Evolutionary conservation across 129 eudicot genomes (phyloP).

Genomic region (Escallonia rubra): DNA sequence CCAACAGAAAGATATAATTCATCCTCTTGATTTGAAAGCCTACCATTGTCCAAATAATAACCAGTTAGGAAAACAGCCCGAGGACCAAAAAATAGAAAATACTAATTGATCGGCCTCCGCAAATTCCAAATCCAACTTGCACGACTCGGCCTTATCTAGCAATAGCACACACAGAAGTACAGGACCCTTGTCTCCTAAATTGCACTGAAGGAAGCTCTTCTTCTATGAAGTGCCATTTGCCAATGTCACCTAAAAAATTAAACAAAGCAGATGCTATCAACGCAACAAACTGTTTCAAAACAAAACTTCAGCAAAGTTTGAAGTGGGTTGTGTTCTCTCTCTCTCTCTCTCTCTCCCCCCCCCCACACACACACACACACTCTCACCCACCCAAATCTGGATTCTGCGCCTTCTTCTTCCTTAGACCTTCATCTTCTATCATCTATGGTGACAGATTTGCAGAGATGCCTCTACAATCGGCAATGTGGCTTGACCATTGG

Average conservation of each 20-base stretch:
- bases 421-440: no score
- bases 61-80: constrained; percentile 79
- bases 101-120: constrained; percentile 70
- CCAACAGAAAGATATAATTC: constrained; percentile 63
- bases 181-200: constrained; percentile 73
- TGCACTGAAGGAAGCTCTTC: constrained; percentile 73
- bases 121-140: constrained; percentile 83
- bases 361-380: no score
- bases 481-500: no score
- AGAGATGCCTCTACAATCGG: no score
- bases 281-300: neutral
- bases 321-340: no score
- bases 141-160: constrained; percentile 62
- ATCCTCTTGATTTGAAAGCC: constrained; percentile 31
- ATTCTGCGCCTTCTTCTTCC: no score
- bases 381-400: no score
- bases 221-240: constrained; percentile 49
- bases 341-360: no score
- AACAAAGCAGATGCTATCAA: neutral
- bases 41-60: constrained; percentile 42
- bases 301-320: neutral
- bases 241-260: constrained; percentile 62
- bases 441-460: no score
- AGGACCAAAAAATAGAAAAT: constrained; percentile 85
- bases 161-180: constrained; percentile 71